Evolutionary conservation across 345 rosid species (phyloP).

Genomic region (Tarenaya hassleriana): DNA sequence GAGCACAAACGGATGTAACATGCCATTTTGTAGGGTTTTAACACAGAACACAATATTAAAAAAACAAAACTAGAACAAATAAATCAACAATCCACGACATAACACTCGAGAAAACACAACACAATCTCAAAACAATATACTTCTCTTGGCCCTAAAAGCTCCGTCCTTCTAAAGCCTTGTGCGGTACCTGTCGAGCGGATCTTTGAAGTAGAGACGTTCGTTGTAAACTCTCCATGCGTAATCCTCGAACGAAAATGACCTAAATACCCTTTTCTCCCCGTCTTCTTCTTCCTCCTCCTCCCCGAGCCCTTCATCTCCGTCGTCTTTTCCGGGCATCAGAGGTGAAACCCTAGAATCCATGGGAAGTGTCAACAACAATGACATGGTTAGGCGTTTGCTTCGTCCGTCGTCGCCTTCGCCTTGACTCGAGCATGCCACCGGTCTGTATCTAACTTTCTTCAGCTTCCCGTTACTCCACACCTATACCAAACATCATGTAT

Average conservation of each 20-base stretch:
- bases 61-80: too few species aligned
- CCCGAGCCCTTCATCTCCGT: slow-evolving; percentile 2
- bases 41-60: too few species aligned
- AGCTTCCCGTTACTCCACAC: slow-evolving; percentile 80
- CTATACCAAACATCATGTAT: too few species aligned
- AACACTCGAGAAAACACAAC: too few species aligned
- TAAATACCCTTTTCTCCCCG: slow-evolving; percentile 26
- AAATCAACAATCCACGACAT: too few species aligned
- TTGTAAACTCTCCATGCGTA: slow-evolving; percentile 80
- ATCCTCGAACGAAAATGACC: slow-evolving; percentile 58
- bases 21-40: too few species aligned
- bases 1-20: too few species aligned
- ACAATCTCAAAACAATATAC: too few species aligned
- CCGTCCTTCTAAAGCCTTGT: slow-evolving; percentile 2
- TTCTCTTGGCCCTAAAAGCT: too few species aligned
- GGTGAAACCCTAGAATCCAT: slow-evolving; percentile 44
- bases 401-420: slow-evolving; percentile 20
- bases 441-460: slow-evolving; percentile 65
- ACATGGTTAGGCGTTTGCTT: slow-evolving; percentile 38
- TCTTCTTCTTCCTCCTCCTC: slow-evolving; percentile 13
- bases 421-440: slow-evolving; percentile 32
- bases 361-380: slow-evolving; percentile 57
- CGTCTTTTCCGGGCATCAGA: slow-evolving; percentile 31
- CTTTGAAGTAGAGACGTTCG: slow-evolving; percentile 54
- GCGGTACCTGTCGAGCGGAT: slow-evolving; percentile 61